These are phyloP conservation scores for Sporothrix mexicana DNA, from an alignment of 2,329 filamentous ascomycete genomes.

Conservation along the genomic window DNA sequence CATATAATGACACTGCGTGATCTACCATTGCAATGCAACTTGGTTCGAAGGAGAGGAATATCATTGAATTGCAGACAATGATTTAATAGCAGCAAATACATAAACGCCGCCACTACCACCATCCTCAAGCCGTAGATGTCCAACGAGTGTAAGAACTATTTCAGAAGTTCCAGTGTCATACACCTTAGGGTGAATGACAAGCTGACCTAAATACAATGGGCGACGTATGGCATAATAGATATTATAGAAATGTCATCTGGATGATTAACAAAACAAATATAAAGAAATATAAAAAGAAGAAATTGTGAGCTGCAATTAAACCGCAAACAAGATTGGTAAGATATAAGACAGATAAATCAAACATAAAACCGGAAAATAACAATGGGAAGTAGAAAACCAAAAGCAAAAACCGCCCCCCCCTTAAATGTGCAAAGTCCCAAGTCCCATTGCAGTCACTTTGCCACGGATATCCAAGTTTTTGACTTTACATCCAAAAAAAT, in stretches of 20 bases:
- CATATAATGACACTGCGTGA: not conserved
- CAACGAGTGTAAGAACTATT: not conserved
- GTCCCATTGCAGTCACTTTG: not conserved
- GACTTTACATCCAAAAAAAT: too few species aligned
- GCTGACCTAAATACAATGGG: not conserved
- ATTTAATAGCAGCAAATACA: not conserved
- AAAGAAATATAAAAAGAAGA: too few species aligned
- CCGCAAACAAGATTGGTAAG: too few species aligned
- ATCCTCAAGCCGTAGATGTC: not conserved
- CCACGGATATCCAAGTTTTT: too few species aligned
- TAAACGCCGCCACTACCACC: conserved; percentile 10
- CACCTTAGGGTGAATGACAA: not conserved
- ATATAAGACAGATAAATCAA: too few species aligned
- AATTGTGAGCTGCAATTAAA: too few species aligned
- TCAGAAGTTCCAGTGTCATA: not conserved
- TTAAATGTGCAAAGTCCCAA: not conserved
- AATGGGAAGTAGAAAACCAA: not conserved
- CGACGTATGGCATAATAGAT: not conserved
- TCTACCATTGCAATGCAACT: not conserved
- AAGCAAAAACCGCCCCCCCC: conserved; percentile 4
- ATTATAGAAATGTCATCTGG: not conserved
- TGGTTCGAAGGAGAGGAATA: not conserved
- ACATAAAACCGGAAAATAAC: not conserved
- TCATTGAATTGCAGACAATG: not conserved
- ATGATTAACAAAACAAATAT: too few species aligned